Conservation (phyloP, 2,329 filamentous ascomycete species). For the Microsporum audouinii region DNA sequence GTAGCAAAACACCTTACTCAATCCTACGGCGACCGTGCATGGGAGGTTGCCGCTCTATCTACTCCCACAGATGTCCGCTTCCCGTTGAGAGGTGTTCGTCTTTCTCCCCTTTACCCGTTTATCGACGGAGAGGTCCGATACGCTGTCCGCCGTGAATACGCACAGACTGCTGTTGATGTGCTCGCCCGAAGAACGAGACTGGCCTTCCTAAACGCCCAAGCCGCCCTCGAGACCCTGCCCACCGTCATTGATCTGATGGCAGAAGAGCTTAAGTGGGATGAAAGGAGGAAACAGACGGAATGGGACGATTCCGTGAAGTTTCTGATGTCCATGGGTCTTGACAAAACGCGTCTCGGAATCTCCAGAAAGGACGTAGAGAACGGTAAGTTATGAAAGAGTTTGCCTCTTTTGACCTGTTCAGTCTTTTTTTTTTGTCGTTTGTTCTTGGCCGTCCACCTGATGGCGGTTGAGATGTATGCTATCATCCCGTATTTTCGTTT, state of each 20-base stretch:
- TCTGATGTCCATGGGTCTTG: conserved; percentile 50
- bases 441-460: background rate
- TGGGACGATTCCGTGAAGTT: conserved; percentile 60
- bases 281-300: conserved; percentile 54
- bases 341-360: conserved; percentile 44
- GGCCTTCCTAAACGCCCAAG: conserved; percentile 85
- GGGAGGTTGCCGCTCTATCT: conserved; percentile 76
- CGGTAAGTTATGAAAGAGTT: background rate
- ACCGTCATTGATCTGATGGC: conserved; percentile 80
- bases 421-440: too few species aligned
- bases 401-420: background rate
- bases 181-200: conserved; percentile 73
- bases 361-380: conserved; percentile 49
- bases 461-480: background rate
- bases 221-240: conserved; percentile 74
- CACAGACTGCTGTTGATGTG: conserved; percentile 80
- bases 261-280: conserved; percentile 62
- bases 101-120: conserved; percentile 74
- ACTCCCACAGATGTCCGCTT: conserved; percentile 65
- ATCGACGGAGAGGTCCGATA: conserved; percentile 87
- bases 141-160: conserved; percentile 78
- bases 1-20: conserved; percentile 79
- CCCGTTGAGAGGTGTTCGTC: conserved; percentile 69
- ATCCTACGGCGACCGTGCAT: conserved; percentile 84
- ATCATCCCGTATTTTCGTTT: background rate